Base-by-base conservation (phyloP, 169 alveolate genomes). In the Plasmodium coatneyi region DNA sequence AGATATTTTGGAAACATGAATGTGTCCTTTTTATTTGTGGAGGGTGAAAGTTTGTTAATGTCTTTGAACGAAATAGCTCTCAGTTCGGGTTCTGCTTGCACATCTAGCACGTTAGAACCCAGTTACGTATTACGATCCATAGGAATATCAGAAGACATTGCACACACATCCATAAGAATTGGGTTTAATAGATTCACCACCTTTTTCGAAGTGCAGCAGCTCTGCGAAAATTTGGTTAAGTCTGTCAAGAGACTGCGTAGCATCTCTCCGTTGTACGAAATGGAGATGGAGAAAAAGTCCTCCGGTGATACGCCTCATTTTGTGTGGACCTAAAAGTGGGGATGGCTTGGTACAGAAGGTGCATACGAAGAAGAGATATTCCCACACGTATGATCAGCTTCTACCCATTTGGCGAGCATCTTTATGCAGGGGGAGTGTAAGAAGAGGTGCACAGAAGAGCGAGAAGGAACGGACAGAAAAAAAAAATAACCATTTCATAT, bases 111-210 rank as follows among this genome's bases (percentile, higher is more conserved):
- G 41, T 96, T 98, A 80, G 98, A 97, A 84, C 98, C 98, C n/a
- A 96, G 97, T 32, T 98, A 98, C 95, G 99, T 98, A 6, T 96
- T 99, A 32, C 96, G 99, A 78, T 99, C 99, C 82, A 92, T 98
- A 3, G 99, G 99, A 9, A 99, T 98, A 10, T 97, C 98, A 12
- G 99, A 99, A 86, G 99, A 99, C 54, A 93, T 98, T 84, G 99
- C 99, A 80, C 99, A 98, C 94, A 98, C 99, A 30, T 97, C 99
- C 1, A 92, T 99, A 41, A 97, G 99, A 92, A 98, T 99, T 90
- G 99, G 99, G 19, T 82, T 99, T 36, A 99, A 99, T 28, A 95
- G 99, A 80, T 99, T 98, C 82, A 99, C 99, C 7, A 97, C 99
- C 5, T 99, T 97, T 80, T 98, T 96, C 78, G 99, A 99, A 92